Base-by-base conservation (phyloP, 148 eudicot species). In the Cornus kousa region DNA sequence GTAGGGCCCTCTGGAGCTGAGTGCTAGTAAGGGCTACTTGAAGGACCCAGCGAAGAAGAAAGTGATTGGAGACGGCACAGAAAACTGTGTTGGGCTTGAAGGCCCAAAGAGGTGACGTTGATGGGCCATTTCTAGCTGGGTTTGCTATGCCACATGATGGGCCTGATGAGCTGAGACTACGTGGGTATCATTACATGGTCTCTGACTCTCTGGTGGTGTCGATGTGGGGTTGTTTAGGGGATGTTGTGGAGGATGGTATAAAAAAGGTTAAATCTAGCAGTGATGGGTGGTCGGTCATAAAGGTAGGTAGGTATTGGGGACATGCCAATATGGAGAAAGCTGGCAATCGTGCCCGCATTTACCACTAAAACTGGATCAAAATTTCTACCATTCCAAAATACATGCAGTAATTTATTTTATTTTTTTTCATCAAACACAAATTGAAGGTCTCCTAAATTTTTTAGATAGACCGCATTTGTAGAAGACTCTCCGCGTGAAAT, bases 111-210 rank as follows among this genome's bases (percentile, higher is more conserved):
- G 64, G 39, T 4, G 17, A 43, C 2, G 2, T 35, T 3, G 87
- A 83, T 13, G 92, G 89, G 35, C 87, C 94, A 17, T 95, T 84
- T 72, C 71, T 95, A 86, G 55, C 87, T 1, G 96, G 97, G 0
- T 93, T 95, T 80, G 97, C 91, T 11, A 91, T 93, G 98, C 92
- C 96, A 9, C 89, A 89, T 57, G 96, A 93, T 71, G 65, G 80
- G 23, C 90, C 97, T 0, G 79, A 74, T 65, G 81, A 86, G 59
- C 67, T 91, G 71, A 83, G 82, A 86, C 65, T 78, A 39, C 87
- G 98, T 69, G 97, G 97, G 72, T 95, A 95, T 81, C 92, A n/a
- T n/a, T n/a, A 93, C 72, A 93, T 93, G 94, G 89, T 95, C 24
- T 82, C 98, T 0, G 97, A n/a, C n/a, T n/a, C n/a, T n/a, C n/a